These are phyloP conservation scores for Aspergillus mulundensis DNA, from an alignment of 495 filamentous ascomycete species.

Conservation along the genomic window DNA sequence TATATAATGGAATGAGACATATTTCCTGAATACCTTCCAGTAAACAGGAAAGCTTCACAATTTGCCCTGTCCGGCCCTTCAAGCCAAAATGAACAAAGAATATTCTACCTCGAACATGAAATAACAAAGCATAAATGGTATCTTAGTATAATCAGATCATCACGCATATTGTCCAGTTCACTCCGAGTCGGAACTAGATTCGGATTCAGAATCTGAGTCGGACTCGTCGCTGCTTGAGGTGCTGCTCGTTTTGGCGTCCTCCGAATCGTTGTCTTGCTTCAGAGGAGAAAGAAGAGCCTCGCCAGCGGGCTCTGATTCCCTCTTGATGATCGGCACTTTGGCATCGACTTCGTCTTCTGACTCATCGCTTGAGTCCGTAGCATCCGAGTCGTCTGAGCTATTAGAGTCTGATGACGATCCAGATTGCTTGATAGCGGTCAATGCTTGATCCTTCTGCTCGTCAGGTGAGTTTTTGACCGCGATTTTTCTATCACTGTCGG, in stretches of 20 bases:
- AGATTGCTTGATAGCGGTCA: neutral
- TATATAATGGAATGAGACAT: no score
- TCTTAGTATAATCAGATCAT: neutral
- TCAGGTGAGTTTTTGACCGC: neutral
- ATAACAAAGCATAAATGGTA: neutral
- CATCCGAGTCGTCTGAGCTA: neutral
- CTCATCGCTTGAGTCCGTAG: neutral
- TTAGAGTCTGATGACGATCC: neutral
- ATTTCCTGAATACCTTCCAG: no score
- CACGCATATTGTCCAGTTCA: neutral
- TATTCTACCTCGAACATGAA: neutral
- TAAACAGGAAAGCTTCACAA: no score
- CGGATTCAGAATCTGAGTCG: neutral
- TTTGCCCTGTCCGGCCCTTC: no score
- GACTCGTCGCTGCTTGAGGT: neutral
- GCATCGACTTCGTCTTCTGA: slow-evolving; percentile 4
- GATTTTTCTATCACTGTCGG: neutral
- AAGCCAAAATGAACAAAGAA: neutral
- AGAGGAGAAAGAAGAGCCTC: neutral
- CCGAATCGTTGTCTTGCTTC: neutral
- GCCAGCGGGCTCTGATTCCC: neutral
- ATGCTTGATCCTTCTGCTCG: neutral
- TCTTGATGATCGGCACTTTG: neutral
- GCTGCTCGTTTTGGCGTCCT: neutral
- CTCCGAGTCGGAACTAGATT: neutral